Percentiles rank a stretch among this genome's conserved stretches.
These are phyloP conservation scores for Didymosphaeria variabile DNA, from an alignment of 2,329 filamentous ascomycete genomes.

Conservation along the genomic window DNA sequence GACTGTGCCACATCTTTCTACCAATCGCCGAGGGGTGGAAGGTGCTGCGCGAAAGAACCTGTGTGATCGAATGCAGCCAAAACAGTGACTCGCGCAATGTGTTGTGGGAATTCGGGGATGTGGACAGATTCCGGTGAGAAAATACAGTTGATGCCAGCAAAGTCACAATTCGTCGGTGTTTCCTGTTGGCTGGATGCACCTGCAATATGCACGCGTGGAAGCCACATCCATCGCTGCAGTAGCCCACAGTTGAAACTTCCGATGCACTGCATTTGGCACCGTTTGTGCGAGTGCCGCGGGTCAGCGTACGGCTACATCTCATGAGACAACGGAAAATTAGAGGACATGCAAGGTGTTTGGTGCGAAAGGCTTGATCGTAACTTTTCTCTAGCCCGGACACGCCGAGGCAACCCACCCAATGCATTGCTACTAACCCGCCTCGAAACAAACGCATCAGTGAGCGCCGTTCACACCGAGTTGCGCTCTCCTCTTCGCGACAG, in stretches of 20 bases:
- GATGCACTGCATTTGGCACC: not conserved
- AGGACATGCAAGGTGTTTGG: slow-evolving; percentile 9
- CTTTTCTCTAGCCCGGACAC: slow-evolving; percentile 29
- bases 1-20: slow-evolving; percentile 4
- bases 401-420: slow-evolving; percentile 28
- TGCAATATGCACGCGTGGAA: slow-evolving; percentile 7
- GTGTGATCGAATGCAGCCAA: not conserved
- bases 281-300: not conserved
- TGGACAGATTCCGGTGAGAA: slow-evolving; percentile 14
- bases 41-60: not conserved
- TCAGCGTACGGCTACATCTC: not conserved
- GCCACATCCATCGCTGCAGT: not conserved
- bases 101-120: not conserved
- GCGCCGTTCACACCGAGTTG: slow-evolving; percentile 45
- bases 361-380: slow-evolving; percentile 6
- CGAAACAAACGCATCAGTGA: slow-evolving; percentile 28
- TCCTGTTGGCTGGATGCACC: slow-evolving; percentile 14
- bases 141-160: slow-evolving; percentile 4
- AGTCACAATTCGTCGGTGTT: slow-evolving; percentile 11
- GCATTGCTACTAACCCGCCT: slow-evolving; percentile 17
- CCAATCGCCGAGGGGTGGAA: not conserved
- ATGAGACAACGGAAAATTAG: slow-evolving; percentile 5
- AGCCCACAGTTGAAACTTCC: not conserved
- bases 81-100: not conserved
- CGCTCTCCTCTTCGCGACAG: slow-evolving; percentile 77